A percentile compares a stretch with the other conserved stretches of the same genome.
Conservation (phyloP, 805 yeast genomes). For the Ogataea populi-albae region DNA sequence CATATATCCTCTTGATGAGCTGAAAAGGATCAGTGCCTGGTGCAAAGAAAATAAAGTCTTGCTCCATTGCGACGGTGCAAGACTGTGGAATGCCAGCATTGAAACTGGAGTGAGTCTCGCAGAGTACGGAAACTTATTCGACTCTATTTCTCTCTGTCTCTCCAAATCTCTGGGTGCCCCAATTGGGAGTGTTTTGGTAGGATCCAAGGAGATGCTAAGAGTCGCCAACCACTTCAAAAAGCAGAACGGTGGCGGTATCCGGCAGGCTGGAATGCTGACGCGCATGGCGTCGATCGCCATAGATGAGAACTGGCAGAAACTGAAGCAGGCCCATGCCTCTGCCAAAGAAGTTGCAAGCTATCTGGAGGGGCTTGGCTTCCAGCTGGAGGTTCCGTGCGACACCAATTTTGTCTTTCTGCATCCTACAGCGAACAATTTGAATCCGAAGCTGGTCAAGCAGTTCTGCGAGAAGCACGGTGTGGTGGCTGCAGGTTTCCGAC, state of each 20-base stretch:
- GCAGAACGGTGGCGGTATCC: conserved; percentile 90
- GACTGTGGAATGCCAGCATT: conserved; percentile 86
- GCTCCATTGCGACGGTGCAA: conserved; percentile 92
- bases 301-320: conserved; percentile 64
- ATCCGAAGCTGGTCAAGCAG: conserved; percentile 38
- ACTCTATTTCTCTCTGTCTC: conserved; percentile 84
- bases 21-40: conserved; percentile 66
- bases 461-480: conserved; percentile 57
- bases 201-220: conserved; percentile 52
- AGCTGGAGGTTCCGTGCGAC: conserved; percentile 70
- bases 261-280: conserved; percentile 82
- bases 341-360: conserved; percentile 52
- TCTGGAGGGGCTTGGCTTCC: conserved; percentile 51
- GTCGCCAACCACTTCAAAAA: conserved; percentile 84
- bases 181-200: conserved; percentile 84
- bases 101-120: conserved; percentile 65
- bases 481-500: conserved; percentile 65
- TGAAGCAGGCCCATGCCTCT: conserved; percentile 46
- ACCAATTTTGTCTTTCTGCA: conserved; percentile 84
- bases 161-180: conserved; percentile 94
- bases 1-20: conserved; percentile 75
- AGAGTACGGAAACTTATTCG: conserved; percentile 75
- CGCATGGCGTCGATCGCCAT: conserved; percentile 80
- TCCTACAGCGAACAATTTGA: conserved; percentile 48
- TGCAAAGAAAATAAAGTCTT: conserved; percentile 56